These are phyloP conservation scores for Coemansia sp. DNA, from an alignment of 192 early-diverging fungal genomes.

Conservation along the genomic window DNA sequence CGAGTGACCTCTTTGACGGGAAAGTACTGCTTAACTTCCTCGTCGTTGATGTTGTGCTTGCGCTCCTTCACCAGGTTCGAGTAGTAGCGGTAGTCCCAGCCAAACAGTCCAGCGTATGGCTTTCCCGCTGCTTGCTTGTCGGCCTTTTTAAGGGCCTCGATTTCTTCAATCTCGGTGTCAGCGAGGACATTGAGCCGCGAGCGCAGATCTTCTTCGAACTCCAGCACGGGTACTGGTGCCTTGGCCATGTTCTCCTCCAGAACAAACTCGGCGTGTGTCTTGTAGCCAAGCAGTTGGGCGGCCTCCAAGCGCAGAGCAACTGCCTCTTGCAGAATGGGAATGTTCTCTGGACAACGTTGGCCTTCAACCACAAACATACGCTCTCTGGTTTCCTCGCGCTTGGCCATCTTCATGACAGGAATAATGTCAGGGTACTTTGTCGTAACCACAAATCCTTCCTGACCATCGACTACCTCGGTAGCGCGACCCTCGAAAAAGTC, in stretches of 20 bases:
- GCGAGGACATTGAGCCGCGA: slow-evolving; percentile 61
- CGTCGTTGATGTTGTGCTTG: slow-evolving; percentile 75
- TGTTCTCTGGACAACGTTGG: slow-evolving; percentile 64
- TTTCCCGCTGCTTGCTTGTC: slow-evolving; percentile 54
- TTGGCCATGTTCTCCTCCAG: slow-evolving; percentile 89
- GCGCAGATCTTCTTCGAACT: slow-evolving; percentile 70
- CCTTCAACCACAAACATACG: slow-evolving; percentile 57
- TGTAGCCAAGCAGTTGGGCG: slow-evolving; percentile 69
- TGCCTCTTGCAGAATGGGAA: slow-evolving; percentile 63
- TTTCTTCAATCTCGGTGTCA: slow-evolving; percentile 61
- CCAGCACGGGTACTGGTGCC: slow-evolving; percentile 61
- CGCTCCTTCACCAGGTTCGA: slow-evolving; percentile 70
- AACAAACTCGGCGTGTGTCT: slow-evolving; percentile 69
- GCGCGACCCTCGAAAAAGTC: slow-evolving; percentile 67
- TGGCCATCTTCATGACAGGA: slow-evolving; percentile 57
- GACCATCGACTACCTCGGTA: slow-evolving; percentile 64
- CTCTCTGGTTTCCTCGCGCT: slow-evolving; percentile 61
- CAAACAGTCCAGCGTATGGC: slow-evolving; percentile 65
- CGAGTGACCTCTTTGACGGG: slow-evolving; percentile 65
- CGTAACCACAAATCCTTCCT: slow-evolving; percentile 66
- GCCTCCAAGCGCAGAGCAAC: slow-evolving; percentile 59
- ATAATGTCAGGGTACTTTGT: slow-evolving; percentile 72
- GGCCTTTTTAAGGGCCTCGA: slow-evolving; percentile 67
- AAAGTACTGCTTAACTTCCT: slow-evolving; percentile 81
- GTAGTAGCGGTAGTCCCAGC: slow-evolving; percentile 81